Base-by-base conservation (phyloP, 1,284 basidiomycete genomes). In the Ceratobasidium theobromae region DNA sequence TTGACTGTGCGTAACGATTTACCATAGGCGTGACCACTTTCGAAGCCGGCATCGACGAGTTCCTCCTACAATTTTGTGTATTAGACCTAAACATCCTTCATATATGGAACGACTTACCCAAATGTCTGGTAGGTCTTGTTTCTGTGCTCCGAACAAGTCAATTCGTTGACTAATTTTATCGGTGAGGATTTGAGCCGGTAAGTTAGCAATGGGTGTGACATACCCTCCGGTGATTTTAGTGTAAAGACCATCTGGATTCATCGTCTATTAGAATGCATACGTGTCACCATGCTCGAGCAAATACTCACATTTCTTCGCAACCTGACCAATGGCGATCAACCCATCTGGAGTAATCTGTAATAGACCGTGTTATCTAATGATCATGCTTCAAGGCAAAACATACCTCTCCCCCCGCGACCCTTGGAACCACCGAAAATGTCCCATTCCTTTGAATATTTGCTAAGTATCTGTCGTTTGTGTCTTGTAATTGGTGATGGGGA, bases 21-120 rank as follows among this genome's bases (percentile, higher is more conserved):
- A 68, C 87, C 89, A 74, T 91, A 91, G 0, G 86, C 89, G 71
- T 90, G 88, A 2, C 89, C 89, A 33, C 85, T 86, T 75, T 90
- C 87, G 71, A 91, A 88, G 12, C 88, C 88, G 2, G 84, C 87
- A 11, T 79, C 77, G 67, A 84, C 79, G 1, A 90, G 80, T 70
- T 84, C 82, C 69, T 84, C 84, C 65, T 66, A 38, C 12, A 16
- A 40, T 14, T 18, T 8, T 11, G 23, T 18, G 27, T 18, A 52
- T n/a, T 18, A 43, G 5, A n/a, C n/a, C 41, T 28, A 5, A 27
- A 14, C 4, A 46, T 28, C 16, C 4, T n/a, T 9, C 21, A 40
- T 11, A 41, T 14, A 46, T 27, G 23, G 3, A n/a, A n/a, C n/a
- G n/a, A 41, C 62, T 4, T 32, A 66, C 65, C 89, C 89, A 91